Conservation (phyloP, 345 rosid genomes). For the Durio zibethinus region DNA sequence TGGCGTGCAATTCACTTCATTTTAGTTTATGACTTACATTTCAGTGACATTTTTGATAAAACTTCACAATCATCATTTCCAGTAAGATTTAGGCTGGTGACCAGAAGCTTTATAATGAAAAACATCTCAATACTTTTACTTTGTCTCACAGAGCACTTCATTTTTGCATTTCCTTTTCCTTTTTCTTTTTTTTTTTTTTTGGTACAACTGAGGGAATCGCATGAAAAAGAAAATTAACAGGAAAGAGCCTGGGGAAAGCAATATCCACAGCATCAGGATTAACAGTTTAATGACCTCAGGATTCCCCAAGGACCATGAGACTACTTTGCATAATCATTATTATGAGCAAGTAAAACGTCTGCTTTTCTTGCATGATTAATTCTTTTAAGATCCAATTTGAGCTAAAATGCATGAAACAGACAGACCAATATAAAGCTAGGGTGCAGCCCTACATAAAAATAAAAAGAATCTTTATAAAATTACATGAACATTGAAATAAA, state of each 20-base stretch:
- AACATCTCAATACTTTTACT: background rate
- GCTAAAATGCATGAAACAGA: background rate
- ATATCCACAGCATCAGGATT: background rate
- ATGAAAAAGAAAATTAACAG: background rate
- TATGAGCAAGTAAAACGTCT: background rate
- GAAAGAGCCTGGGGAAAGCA: background rate
- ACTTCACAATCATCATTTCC: background rate
- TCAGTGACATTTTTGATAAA: background rate
- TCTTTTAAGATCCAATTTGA: background rate
- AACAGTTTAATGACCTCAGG: background rate
- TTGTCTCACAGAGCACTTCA: background rate
- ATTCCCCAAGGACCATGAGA: background rate
- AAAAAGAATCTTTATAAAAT: background rate
- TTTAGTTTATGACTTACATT: background rate
- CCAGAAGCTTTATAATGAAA: background rate
- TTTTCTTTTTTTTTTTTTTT: background rate
- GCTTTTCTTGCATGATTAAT: background rate
- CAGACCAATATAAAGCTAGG: background rate
- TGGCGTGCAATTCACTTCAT: background rate
- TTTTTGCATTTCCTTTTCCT: background rate
- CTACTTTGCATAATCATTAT: background rate
- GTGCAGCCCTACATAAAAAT: background rate
- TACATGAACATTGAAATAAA: background rate
- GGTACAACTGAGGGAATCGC: background rate
- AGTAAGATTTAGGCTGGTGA: background rate